These are phyloP conservation scores for Aspergillus cejpii DNA, from an alignment of 2,329 filamentous ascomycete species.

Conservation along the genomic window DNA sequence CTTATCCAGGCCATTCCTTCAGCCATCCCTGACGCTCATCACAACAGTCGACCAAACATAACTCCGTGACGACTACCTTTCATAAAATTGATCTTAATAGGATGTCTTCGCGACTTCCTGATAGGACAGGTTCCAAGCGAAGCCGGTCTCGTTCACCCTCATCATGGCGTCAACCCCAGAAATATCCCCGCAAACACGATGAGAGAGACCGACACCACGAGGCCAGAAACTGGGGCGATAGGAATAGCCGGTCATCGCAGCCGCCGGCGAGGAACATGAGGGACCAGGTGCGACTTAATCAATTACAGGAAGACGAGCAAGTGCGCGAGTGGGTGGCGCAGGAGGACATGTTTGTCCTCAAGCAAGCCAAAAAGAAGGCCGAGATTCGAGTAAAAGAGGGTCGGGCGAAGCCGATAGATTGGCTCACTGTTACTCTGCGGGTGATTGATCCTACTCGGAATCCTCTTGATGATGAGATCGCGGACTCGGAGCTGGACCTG, in stretches of 20 bases:
- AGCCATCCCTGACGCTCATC: conserved; percentile 9
- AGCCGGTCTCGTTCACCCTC: conserved; percentile 40
- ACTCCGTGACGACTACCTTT: neutral
- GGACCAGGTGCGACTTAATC: conserved; percentile 44
- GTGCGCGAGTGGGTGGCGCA: conserved; percentile 80
- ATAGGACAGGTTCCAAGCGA: conserved; percentile 34
- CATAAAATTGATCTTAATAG: neutral
- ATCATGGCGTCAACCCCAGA: conserved; percentile 36
- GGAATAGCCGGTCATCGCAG: conserved; percentile 17
- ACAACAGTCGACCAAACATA: conserved; percentile 7
- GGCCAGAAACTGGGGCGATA: conserved; percentile 18
- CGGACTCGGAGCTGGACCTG: conserved; percentile 69
- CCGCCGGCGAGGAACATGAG: conserved; percentile 31
- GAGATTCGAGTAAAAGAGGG: conserved; percentile 88
- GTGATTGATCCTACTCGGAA: conserved; percentile 81
- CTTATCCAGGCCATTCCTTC: conserved; percentile 6
- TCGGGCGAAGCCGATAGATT: conserved; percentile 86
- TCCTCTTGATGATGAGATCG: conserved; percentile 71
- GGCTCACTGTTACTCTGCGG: conserved; percentile 81
- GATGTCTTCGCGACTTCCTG: conserved; percentile 33
- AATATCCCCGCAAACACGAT: conserved; percentile 31
- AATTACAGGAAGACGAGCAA: conserved; percentile 68
- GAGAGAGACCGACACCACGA: conserved; percentile 25
- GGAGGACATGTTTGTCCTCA: conserved; percentile 91
- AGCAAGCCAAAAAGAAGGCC: conserved; percentile 96